Base-by-base conservation (phyloP, 371 early-diverging fungal genomes). In the Paraphysoderma sedebokerense region DNA sequence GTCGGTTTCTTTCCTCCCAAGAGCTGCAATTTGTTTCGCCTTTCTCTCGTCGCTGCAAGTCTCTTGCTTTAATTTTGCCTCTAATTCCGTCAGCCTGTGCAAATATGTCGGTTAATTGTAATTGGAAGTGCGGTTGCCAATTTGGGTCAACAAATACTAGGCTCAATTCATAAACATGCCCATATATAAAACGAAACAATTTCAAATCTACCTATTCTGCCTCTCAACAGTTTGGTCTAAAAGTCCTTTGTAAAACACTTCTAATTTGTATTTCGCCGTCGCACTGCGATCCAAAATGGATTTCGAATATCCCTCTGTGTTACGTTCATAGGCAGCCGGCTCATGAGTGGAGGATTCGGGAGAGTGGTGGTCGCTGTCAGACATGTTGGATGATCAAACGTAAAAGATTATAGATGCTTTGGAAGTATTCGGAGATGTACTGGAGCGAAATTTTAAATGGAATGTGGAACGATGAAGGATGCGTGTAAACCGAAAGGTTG, bases 1-100 rank as follows among this genome's bases (percentile, higher is more conserved):
- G 50, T 88, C 84, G 23, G 89, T 82, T 61, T 97, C 98, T 58
- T 88, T 87, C 44, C 80, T 63, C 9, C 89, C 90, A n/a, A 86
- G 65, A 5, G 58, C 44, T 3, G 46, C 37, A 54, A 90, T 56
- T 59, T 89, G 87, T 39, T 89, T 73, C 41, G 76, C 71, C 61
- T 84, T 87, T 55, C 85, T 77, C 59, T 91, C 93, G 29, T 82
- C 87, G 24, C 82, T 80, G 53, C 87, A 80, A 34, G 68, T 65
- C 48, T 92, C 90, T 4, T 63, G 61, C 47, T 66, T 60, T 20
- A 92, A 59, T 38, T 69, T 73, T 38, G 73, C 68, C 63, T 93
- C 91, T 28, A 86, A 66, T 34, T 91, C 87, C 44, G 66, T 61
- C 39, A 85, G 76, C 55, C 92, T 81, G 5, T 42, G n/a, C 41